These are phyloP conservation scores for Pestalotiopsis sp. DNA, from an alignment of 2,329 filamentous ascomycete genomes.

Conservation along the genomic window DNA sequence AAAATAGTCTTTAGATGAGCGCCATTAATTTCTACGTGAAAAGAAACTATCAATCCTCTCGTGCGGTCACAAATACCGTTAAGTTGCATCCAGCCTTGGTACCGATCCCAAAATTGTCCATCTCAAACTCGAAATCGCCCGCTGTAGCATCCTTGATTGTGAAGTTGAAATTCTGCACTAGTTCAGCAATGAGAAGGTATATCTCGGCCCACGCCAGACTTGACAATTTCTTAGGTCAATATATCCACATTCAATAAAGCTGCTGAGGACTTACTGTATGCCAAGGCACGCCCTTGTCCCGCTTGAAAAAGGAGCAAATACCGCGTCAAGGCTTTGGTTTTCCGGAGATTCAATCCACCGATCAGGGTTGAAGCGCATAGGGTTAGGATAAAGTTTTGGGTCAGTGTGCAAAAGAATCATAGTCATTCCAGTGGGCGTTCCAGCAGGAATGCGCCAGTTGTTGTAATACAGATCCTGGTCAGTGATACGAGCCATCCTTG, in stretches of 20 bases:
- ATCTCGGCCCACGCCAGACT: constrained; percentile 34
- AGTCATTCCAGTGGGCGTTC: constrained; percentile 31
- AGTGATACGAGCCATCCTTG: constrained; percentile 42
- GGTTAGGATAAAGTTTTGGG: constrained; percentile 21
- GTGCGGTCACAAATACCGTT: neutral
- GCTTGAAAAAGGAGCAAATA: constrained; percentile 4
- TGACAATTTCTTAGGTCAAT: neutral
- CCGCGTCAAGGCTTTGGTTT: neutral
- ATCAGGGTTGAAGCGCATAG: constrained; percentile 25
- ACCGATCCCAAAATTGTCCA: neutral
- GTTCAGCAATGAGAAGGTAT: constrained; percentile 21
- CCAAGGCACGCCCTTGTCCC: constrained; percentile 9
- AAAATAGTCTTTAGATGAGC: too few species aligned
- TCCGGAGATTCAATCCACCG: constrained; percentile 21
- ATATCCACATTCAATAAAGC: too few species aligned
- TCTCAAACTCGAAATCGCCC: neutral
- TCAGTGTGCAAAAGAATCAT: constrained; percentile 25
- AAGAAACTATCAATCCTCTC: too few species aligned
- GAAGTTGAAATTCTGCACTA: constrained; percentile 6
- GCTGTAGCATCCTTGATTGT: neutral
- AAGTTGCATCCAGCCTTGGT: neutral
- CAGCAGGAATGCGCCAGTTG: constrained; percentile 26
- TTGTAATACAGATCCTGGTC: constrained; percentile 23
- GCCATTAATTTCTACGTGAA: too few species aligned
- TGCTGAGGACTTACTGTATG: constrained; percentile 1